phyloP scores from a whole-genome alignment of 139 green algal genomes.

The Penium margaritaceum region DNA sequence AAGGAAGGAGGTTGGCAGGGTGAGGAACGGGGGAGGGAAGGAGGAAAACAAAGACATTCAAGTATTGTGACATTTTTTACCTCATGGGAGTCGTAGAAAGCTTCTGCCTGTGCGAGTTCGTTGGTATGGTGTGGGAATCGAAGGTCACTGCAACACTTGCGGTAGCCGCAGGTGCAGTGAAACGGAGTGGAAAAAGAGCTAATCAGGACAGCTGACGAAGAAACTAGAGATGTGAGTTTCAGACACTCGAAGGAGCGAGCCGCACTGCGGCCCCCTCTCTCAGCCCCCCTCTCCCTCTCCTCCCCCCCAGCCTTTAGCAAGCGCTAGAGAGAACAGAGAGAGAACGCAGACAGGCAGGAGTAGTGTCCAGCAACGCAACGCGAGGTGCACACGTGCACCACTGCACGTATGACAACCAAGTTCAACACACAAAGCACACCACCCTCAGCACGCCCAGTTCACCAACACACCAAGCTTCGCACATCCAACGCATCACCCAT shows the following conservation, averaged over 20 bases:
- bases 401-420: too few relatives aligned
- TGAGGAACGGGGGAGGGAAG: not conserved
- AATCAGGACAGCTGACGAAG: not conserved
- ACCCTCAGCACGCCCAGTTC: too few relatives aligned
- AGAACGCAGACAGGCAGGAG: too few relatives aligned
- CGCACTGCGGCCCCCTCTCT: not conserved
- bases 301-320: not conserved
- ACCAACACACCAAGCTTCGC: too few relatives aligned
- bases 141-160: constrained; percentile 75
- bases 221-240: too few relatives aligned
- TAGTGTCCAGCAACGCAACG: too few relatives aligned
- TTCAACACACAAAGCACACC: too few relatives aligned
- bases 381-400: too few relatives aligned
- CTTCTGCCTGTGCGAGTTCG: constrained; percentile 90
- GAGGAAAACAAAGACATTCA: constrained; percentile 99
- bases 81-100: constrained; percentile 68
- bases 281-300: constrained; percentile 82
- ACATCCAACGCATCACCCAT: too few relatives aligned
- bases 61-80: constrained; percentile 94
- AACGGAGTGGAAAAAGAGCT: not conserved
- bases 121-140: constrained; percentile 98
- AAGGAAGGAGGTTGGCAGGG: not conserved
- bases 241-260: not conserved
- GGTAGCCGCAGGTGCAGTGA: not conserved
- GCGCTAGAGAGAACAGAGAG: too few relatives aligned